phyloP scores from a whole-genome alignment of 2,329 filamentous ascomycete species.

The Lachnellula occidentalis region DNA sequence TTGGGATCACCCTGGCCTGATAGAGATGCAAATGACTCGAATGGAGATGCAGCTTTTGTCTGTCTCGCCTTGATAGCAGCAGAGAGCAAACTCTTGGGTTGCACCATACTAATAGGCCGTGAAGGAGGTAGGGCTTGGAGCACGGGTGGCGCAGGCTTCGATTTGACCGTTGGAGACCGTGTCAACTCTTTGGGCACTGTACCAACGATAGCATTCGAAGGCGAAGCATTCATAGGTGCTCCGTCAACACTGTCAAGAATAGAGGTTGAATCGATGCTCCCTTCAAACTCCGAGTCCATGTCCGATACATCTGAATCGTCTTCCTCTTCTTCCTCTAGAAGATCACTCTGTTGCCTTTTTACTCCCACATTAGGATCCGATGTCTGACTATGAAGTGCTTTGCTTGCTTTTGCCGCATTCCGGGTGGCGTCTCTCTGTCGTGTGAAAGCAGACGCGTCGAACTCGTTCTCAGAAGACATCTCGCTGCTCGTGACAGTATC shows the following conservation, averaged over 20 bases:
- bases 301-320: slow-evolving; percentile 58
- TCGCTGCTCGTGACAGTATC: slow-evolving; percentile 80
- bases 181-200: slow-evolving; percentile 57
- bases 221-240: slow-evolving; percentile 58
- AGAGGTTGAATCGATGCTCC: slow-evolving; percentile 56
- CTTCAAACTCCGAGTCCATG: slow-evolving; percentile 59
- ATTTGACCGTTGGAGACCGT: slow-evolving; percentile 59
- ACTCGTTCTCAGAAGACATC: slow-evolving; percentile 76
- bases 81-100: slow-evolving; percentile 66
- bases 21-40: slow-evolving; percentile 70
- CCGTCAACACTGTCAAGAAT: too few relatives aligned
- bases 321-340: slow-evolving; percentile 46
- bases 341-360: slow-evolving; percentile 33
- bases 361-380: slow-evolving; percentile 40
- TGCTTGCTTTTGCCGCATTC: slow-evolving; percentile 49
- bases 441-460: slow-evolving; percentile 61
- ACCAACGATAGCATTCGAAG: slow-evolving; percentile 54
- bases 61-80: slow-evolving; percentile 69
- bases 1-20: slow-evolving; percentile 75
- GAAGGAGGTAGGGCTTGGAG: slow-evolving; percentile 66
- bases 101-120: slow-evolving; percentile 59
- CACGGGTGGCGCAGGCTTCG: slow-evolving; percentile 49
- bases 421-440: slow-evolving; percentile 56
- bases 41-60: slow-evolving; percentile 62
- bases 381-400: slow-evolving; percentile 48